phyloP scores from a whole-genome alignment of 805 yeast species.

The Schwanniomyces sp. region DNA sequence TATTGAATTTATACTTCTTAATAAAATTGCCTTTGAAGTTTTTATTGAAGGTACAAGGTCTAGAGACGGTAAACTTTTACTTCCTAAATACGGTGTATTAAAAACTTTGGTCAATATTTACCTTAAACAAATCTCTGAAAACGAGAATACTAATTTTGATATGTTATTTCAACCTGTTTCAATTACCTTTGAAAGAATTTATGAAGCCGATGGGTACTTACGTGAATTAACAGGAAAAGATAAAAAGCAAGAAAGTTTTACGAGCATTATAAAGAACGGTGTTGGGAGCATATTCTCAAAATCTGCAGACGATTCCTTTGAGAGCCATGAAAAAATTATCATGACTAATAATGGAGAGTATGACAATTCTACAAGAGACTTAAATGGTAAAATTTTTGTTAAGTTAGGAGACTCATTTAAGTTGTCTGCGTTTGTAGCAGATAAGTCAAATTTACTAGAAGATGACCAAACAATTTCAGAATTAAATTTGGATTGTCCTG shows the following conservation, averaged over 20 bases:
- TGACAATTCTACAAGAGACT: slow-evolving; percentile 25
- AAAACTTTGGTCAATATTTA: slow-evolving; percentile 51
- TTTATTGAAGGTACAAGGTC: slow-evolving; percentile 69
- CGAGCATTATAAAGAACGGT: slow-evolving; percentile 36
- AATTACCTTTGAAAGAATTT: slow-evolving; percentile 59
- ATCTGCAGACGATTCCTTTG: slow-evolving; percentile 6
- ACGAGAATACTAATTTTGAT: slow-evolving; percentile 24
- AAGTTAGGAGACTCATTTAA: slow-evolving; percentile 33
- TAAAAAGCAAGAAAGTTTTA: slow-evolving; percentile 52
- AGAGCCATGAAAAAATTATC: slow-evolving; percentile 2
- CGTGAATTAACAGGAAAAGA: slow-evolving; percentile 58
- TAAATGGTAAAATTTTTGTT: slow-evolving; percentile 38
- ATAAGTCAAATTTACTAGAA: slow-evolving; percentile 9
- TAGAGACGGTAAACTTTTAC: slow-evolving; percentile 60
- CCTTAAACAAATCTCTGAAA: slow-evolving; percentile 32
- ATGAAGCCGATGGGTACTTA: slow-evolving; percentile 55
- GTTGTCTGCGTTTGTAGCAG: slow-evolving; percentile 21
- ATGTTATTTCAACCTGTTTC: slow-evolving; percentile 51
- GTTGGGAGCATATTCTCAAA: slow-evolving; percentile 22
- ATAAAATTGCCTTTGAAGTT: slow-evolving; percentile 55
- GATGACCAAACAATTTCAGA: slow-evolving; percentile 8
- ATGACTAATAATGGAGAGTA: slow-evolving; percentile 19
- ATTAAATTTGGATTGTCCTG: slow-evolving; percentile 10
- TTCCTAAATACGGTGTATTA: slow-evolving; percentile 63
- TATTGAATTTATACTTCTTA: slow-evolving; percentile 47